Conservation (phyloP, 1,284 basidiomycete genomes). For the Porodaedalea pini region DNA sequence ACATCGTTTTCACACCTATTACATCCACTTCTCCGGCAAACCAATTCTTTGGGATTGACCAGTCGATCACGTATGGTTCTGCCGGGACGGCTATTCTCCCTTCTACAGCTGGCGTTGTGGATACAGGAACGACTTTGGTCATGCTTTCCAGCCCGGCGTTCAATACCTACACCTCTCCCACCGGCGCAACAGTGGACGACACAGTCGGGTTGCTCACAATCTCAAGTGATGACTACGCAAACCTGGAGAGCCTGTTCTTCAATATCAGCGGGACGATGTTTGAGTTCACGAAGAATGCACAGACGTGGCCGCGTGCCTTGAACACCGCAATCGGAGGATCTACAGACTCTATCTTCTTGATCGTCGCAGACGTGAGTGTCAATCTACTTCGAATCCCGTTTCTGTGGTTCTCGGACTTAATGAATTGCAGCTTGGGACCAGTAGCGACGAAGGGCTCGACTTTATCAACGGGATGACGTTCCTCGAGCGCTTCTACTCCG, state of each 20-base stretch:
- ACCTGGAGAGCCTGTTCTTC: constrained; percentile 23
- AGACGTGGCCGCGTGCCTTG: constrained; percentile 44
- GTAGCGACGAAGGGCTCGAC: constrained; percentile 18
- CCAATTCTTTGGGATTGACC: constrained; percentile 60
- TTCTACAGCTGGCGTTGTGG: constrained; percentile 56
- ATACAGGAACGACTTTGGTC: constrained; percentile 47
- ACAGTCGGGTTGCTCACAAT: constrained; percentile 40
- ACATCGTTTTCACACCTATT: constrained; percentile 43
- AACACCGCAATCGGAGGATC: constrained; percentile 44
- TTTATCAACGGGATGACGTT: constrained; percentile 31
- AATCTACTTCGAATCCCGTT: neutral
- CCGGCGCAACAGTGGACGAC: constrained; percentile 36
- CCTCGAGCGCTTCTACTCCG: constrained; percentile 28
- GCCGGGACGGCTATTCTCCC: constrained; percentile 39
- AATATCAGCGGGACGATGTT: constrained; percentile 21
- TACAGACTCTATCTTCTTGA: constrained; percentile 42
- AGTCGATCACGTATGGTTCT: constrained; percentile 51
- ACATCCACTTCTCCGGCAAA: constrained; percentile 46
- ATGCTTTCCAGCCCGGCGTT: constrained; percentile 38
- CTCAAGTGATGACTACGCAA: constrained; percentile 25
- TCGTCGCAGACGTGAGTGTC: constrained; percentile 30
- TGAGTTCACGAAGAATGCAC: constrained; percentile 28
- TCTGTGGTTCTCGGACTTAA: too few species aligned
- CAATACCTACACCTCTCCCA: constrained; percentile 33
- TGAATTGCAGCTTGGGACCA: constrained; percentile 22